Evolutionary conservation across 179 eudicot genomes (phyloP).

Genomic region (Monotropa hypopitys): DNA sequence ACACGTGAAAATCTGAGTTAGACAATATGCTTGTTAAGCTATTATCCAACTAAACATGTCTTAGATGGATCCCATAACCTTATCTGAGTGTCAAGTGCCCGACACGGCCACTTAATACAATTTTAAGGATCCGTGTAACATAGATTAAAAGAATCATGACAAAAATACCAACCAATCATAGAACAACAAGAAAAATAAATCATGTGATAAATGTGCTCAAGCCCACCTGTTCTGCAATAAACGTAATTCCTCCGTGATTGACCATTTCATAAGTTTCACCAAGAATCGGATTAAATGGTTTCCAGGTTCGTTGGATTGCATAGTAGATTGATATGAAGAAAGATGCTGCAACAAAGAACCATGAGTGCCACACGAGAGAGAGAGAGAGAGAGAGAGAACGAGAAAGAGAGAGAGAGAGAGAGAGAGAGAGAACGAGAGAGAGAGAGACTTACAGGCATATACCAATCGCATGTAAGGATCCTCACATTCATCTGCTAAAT

Average conservation of each 20-base stretch:
- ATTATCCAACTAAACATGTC: no score
- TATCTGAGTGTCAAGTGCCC: no score
- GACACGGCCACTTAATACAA: no score
- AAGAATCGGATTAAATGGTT: conserved; percentile 97
- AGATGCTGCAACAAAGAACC: conserved; percentile 45
- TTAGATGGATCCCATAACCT: no score
- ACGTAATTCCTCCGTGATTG: conserved; percentile 77
- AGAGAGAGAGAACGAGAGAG: no score
- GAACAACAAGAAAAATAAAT: background rate
- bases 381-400: background rate
- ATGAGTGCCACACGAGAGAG: conserved; percentile 3
- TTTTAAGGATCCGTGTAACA: no score
- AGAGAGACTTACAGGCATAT: conserved; percentile 65
- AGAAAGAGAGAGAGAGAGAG: background rate
- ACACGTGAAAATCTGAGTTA: no score
- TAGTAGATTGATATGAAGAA: conserved; percentile 72
- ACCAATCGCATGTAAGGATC: conserved; percentile 93
- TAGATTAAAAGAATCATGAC: background rate
- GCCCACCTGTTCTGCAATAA: conserved; percentile 72
- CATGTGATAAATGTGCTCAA: background rate
- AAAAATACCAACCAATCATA: background rate
- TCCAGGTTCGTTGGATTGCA: conserved; percentile 92
- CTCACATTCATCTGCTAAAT: conserved; percentile 82
- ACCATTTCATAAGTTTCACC: conserved; percentile 96
- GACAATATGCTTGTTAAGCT: no score